Base-by-base conservation (phyloP, 306 rosid genomes). In the Arachis hypogaea region DNA sequence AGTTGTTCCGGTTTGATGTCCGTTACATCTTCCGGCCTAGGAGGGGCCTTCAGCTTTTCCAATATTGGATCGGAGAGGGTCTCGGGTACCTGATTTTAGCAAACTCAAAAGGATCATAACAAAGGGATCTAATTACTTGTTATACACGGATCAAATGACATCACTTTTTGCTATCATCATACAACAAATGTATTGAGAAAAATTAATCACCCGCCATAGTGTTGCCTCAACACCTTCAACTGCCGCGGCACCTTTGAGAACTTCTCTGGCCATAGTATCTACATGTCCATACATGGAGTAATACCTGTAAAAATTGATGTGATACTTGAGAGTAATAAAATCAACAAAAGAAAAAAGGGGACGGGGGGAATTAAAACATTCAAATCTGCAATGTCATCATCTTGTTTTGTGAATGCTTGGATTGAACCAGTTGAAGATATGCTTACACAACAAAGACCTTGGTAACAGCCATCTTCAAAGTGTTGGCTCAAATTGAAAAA, bases 231-330 rank as follows among this genome's bases (percentile, higher is more conserved):
- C 97, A 73, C 94, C 97, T 78, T 89, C 84, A 59, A 93, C 92
- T 12, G 91, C 54, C 73, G 86, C 84, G 61, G 97, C 98, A 28
- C 98, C 96, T 77, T 81, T 84, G 77, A 76, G 96, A 62, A 91
- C 77, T 81, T 84, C 91, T 50, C 96, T 81, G 44, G 98, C 97
- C 96, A 93, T 93, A 7, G 87, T 91, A 74, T 87, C 92, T 2
- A 93, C 98, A 75, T 93, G 98, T 61, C 94, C 91, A 81, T 93
- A 80, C 78, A 91, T 69, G 22, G 97, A 91, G 85, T 93, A 93
- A 85, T 86, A 93, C 76, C 98, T 93, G 69, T 22, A 46, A 42
- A 63, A 74, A 66, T 49, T 69, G 43, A 66, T 54, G 59, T 3
- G n/a, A 22, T 22, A 22, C 28, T 22, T 16, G 42, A 70, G 3